Evolutionary conservation across 2,329 filamentous ascomycete species (phyloP).

Genomic region (Cordyceps tenuipes): DNA sequence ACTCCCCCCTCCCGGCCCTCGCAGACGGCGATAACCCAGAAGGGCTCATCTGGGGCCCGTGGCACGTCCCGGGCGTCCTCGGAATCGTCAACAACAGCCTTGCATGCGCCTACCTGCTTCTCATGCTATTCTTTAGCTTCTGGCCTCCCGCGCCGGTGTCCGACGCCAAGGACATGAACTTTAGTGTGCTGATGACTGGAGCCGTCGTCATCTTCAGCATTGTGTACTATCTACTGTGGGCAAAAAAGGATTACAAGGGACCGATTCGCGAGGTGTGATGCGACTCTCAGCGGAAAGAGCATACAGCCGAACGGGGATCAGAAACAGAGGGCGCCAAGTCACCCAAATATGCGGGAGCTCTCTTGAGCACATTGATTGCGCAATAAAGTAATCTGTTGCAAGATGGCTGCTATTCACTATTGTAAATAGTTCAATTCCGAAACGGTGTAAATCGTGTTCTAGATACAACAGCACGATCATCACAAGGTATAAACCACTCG

Average conservation of each 20-base stretch:
- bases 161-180: constrained; percentile 35
- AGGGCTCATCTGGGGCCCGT: constrained; percentile 42
- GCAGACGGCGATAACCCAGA: constrained; percentile 20
- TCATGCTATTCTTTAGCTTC: constrained; percentile 51
- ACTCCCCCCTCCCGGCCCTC: constrained; percentile 18
- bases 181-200: constrained; percentile 35
- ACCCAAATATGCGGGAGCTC: not conserved
- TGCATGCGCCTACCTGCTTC: constrained; percentile 42
- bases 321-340: not conserved
- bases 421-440: not conserved
- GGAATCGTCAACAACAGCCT: constrained; percentile 49
- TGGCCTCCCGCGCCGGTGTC: constrained; percentile 33
- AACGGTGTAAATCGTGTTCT: not conserved
- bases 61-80: constrained; percentile 40
- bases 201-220: constrained; percentile 35
- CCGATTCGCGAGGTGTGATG: constrained; percentile 23
- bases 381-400: not conserved
- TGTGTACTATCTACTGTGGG: constrained; percentile 36
- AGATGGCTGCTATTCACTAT: not conserved
- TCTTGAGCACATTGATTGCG: not conserved
- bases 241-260: constrained; percentile 36
- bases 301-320: not conserved
- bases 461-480: not conserved
- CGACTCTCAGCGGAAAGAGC: not conserved
- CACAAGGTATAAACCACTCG: not conserved